These are phyloP conservation scores for Stagonosporopsis tanaceti DNA, from an alignment of 2,329 filamentous ascomycete species.

Conservation along the genomic window DNA sequence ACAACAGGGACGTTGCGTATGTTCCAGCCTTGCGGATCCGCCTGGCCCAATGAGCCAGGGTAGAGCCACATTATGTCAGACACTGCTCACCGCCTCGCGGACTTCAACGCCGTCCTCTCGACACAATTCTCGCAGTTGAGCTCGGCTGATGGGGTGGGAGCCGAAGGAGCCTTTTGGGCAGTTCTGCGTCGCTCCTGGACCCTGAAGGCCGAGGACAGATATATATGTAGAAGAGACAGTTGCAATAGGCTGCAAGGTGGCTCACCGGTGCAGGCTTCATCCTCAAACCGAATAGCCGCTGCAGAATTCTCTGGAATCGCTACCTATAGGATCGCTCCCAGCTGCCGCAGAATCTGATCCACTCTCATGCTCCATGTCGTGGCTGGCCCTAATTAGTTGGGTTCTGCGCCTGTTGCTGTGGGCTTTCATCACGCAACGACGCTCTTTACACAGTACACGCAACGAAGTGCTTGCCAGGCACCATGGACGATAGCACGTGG, in stretches of 20 bases:
- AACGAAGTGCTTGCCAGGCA: constrained; percentile 28
- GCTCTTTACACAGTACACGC: not conserved
- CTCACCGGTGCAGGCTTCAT: constrained; percentile 30
- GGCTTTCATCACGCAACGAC: constrained; percentile 10
- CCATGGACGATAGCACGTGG: constrained; percentile 34
- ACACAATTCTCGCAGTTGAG: not conserved
- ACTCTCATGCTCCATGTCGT: constrained; percentile 34
- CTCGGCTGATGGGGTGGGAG: not conserved
- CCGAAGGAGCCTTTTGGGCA: constrained; percentile 31
- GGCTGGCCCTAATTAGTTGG: constrained; percentile 42
- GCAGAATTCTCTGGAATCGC: constrained; percentile 17
- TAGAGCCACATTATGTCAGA: constrained; percentile 14
- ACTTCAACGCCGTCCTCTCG: constrained; percentile 4
- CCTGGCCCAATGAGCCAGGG: constrained; percentile 14
- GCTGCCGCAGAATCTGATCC: constrained; percentile 26
- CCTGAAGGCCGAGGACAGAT: constrained; percentile 8
- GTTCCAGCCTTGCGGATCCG: constrained; percentile 10
- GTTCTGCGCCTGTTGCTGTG: constrained; percentile 21
- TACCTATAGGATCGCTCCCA: constrained; percentile 36
- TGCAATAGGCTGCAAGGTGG: constrained; percentile 17
- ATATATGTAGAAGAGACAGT: constrained; percentile 17
- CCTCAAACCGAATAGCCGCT: constrained; percentile 32
- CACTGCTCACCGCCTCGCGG: constrained; percentile 34
- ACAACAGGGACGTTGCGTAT: constrained; percentile 21
- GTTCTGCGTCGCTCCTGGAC: constrained; percentile 32